Evolutionary conservation across 306 rosid genomes (phyloP), one percentile per base, ranked within the genome.

Genomic region (Lathyrus aphaca): DNA sequence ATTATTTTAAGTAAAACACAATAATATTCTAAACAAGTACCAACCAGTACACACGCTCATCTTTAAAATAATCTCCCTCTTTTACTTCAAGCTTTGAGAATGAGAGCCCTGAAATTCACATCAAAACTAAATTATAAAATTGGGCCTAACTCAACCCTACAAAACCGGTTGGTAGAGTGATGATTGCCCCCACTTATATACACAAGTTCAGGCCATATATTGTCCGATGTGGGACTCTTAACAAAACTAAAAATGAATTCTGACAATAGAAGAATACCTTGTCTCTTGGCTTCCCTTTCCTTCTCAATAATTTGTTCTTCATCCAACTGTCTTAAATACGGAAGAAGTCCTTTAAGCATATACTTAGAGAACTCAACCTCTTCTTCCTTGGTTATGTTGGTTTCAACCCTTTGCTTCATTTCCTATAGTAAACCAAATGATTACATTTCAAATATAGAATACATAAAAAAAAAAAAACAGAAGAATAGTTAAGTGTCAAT

Each of bases 21-120:
- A 58, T 29, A 29, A 56, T 18, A 44, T 18, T 71, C 25, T 16
- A 68, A 44, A 70, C 8, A 72, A 27, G 53, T 43, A n/a, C 73
- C 43, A 74, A 93, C 98, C 98, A 94, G 71, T 76, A 88, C 61
- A 84, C 72, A 21, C 97, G 92, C 76, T 90, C 97, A 2, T 82
- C 30, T 5, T 13, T 9, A 6, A 11, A 0, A 58, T n/a, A 62
- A 57, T 64, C 61, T 23, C 72, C 42, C 49, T 23, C 0, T 64
- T 45, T 48, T 27, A 79, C 29, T 17, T 64, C 15, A 4, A 83
- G 51, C 64, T 76, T 74, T 19, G 82, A 76, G 61, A 53, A 49
- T 64, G 84, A 27, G 32, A 68, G 25, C 42, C 87, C 87, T 79
- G 68, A 18, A 68, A 37, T 72, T 43, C 69, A 79, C 64, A 73